phyloP scores from a whole-genome alignment of 2,329 filamentous ascomycete genomes.

The Diplocarpon mali region DNA sequence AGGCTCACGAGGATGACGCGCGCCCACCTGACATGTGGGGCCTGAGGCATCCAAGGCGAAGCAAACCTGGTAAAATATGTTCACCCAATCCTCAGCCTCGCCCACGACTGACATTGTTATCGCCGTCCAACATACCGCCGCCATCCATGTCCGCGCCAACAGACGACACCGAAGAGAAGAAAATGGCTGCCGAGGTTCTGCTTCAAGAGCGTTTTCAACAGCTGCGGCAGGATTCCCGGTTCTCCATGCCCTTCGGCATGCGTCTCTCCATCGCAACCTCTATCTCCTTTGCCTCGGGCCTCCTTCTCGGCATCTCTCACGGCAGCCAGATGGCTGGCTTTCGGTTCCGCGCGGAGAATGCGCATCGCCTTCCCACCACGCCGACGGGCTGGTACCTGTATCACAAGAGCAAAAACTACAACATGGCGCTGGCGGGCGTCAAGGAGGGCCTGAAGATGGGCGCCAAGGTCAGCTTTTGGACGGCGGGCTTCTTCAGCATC shows the following conservation, averaged over 20 bases:
- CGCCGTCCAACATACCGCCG: slow-evolving; percentile 9
- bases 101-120: slow-evolving; percentile 4
- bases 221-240: slow-evolving; percentile 26
- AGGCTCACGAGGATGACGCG: not conserved
- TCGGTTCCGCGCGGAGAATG: slow-evolving; percentile 89
- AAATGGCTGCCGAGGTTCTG: slow-evolving; percentile 4
- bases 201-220: slow-evolving; percentile 6
- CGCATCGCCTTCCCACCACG: slow-evolving; percentile 77
- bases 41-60: no score
- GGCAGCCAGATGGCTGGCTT: slow-evolving; percentile 65
- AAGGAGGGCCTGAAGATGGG: slow-evolving; percentile 72
- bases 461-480: slow-evolving; percentile 58
- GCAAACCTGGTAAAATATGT: not conserved
- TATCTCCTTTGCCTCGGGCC: slow-evolving; percentile 56
- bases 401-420: slow-evolving; percentile 96
- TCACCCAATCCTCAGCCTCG: slow-evolving; percentile 8
- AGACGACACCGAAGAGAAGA: slow-evolving; percentile 10
- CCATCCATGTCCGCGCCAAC: slow-evolving; percentile 5
- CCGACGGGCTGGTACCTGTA: slow-evolving; percentile 95
- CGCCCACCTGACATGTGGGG: not conserved
- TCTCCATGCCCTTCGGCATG: slow-evolving; percentile 51
- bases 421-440: slow-evolving; percentile 65
- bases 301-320: slow-evolving; percentile 58
- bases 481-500: slow-evolving; percentile 63
- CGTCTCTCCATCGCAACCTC: slow-evolving; percentile 56